These are phyloP conservation scores for Daldinia caldariorum DNA, from an alignment of 495 filamentous ascomycete genomes.

Conservation along the genomic window DNA sequence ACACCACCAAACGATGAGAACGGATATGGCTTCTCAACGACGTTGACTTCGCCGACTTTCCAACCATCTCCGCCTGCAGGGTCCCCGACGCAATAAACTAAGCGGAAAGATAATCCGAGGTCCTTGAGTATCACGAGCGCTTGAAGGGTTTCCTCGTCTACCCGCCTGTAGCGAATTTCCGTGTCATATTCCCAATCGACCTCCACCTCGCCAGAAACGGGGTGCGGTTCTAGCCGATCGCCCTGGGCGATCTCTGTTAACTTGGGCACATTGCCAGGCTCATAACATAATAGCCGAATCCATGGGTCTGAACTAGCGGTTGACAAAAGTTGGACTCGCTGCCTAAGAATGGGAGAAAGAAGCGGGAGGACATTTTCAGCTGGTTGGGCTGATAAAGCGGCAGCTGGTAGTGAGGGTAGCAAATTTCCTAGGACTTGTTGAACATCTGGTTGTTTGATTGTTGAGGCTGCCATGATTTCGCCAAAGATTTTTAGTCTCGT, in stretches of 20 bases:
- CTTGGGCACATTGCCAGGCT: slow-evolving; percentile 69
- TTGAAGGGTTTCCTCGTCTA: slow-evolving; percentile 90
- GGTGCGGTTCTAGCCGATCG: slow-evolving; percentile 84
- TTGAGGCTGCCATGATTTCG: slow-evolving; percentile 44
- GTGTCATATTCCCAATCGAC: slow-evolving; percentile 69
- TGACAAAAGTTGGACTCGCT: slow-evolving; percentile 82
- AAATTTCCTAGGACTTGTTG: slow-evolving; percentile 75
- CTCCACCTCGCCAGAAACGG: slow-evolving; percentile 92
- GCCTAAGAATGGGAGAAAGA: slow-evolving; percentile 90
- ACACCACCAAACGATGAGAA: slow-evolving; percentile 54
- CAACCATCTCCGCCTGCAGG: slow-evolving; percentile 74
- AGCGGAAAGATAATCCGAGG: slow-evolving; percentile 61
- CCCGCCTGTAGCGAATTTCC: slow-evolving; percentile 71
- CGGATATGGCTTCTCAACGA: slow-evolving; percentile 60
- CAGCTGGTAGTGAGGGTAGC: slow-evolving; percentile 85
- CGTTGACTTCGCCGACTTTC: slow-evolving; percentile 82
- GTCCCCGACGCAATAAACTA: slow-evolving; percentile 67
- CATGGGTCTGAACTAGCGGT: slow-evolving; percentile 75
- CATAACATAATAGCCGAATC: slow-evolving; percentile 91
- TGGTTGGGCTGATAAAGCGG: slow-evolving; percentile 79
- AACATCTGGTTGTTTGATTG: slow-evolving; percentile 71
- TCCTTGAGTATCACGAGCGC: slow-evolving; percentile 67
- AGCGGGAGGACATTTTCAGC: slow-evolving; percentile 80
- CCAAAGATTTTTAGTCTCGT: slow-evolving; percentile 5
- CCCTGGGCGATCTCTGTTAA: slow-evolving; percentile 72